Base-by-base conservation (phyloP, 805 yeast species). In the Wickerhamomyces silvicola region DNA sequence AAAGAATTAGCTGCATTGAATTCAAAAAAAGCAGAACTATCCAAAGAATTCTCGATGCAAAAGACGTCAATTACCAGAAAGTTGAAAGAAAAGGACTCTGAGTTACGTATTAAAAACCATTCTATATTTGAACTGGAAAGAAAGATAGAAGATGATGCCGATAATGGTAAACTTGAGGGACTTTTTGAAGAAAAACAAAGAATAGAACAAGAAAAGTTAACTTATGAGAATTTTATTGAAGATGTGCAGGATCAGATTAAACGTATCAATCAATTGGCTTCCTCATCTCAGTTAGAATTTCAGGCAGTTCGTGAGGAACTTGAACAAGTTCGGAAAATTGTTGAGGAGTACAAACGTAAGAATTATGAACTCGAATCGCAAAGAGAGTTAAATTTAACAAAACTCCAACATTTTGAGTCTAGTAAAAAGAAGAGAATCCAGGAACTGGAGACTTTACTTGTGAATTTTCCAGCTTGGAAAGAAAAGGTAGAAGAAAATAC, bases 71-170 rank as follows among this genome's bases (percentile, higher is more conserved):
- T n/a, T n/a, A n/a, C n/a, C n/a, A n/a, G n/a, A n/a, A n/a, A n/a
- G n/a, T n/a, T n/a, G n/a, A 39, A 33, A 17, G 21, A 22, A 4
- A 13, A 32, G 3, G 34, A 30, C 10, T 9, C 4, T 3, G 21
- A 24, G 2, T 12, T 24, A 5, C 36, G 39, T 13, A 30, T 21
- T 7, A 9, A 50, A 5, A 46, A 48, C 4, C 32, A 42, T 3
- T 48, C 60, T 24, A 51, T 59, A 4, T 54, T 52, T 31, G 56
- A 61, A 19, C 12, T 66, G 4, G 59, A 57, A 23, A 51, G 57
- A 22, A 62, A 63, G 31, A 44, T 75, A 12, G 60, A 55, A 13
- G 77, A 71, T 14, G 59, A 66, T 32, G 66, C 64, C 7, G 68
- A 65, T 32, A 60, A 64, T 13, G 67, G 69, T 6, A 63, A 51